Percentiles rank a stretch among this genome's conserved stretches.
Evolutionary conservation across 345 rosid species (phyloP).

Genomic region (Eucalyptus sideroxylon): DNA sequence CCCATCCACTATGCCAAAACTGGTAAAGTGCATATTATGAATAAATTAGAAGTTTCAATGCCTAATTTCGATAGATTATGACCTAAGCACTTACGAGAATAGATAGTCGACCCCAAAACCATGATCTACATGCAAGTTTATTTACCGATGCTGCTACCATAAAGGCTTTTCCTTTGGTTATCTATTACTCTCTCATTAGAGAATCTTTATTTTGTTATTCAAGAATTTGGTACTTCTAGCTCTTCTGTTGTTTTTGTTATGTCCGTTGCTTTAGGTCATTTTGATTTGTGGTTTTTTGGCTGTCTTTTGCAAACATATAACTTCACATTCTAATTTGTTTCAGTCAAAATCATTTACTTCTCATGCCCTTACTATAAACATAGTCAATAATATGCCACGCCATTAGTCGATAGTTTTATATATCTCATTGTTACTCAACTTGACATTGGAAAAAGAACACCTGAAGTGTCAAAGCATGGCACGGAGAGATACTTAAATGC

Average conservation of each 20-base stretch:
- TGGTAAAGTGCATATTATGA: not conserved
- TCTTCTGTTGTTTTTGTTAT: not conserved
- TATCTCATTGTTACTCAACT: not conserved
- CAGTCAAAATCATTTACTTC: not conserved
- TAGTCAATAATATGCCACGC: fast-evolving
- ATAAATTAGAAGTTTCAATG: not conserved
- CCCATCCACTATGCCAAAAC: not conserved
- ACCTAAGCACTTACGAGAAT: not conserved
- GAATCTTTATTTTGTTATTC: not conserved
- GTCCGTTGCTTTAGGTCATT: not conserved
- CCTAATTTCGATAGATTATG: not conserved
- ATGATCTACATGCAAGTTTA: not conserved
- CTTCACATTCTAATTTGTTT: not conserved
- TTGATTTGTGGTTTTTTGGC: too few relatives aligned
- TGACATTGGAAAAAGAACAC: too few relatives aligned
- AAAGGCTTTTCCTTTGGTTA: not conserved
- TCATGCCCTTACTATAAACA: not conserved
- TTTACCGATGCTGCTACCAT: fast-evolving
- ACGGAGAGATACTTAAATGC: fast-evolving
- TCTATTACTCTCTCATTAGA: too few relatives aligned
- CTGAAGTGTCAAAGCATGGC: fast-evolving
- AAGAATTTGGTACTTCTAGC: not conserved
- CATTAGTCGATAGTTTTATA: not conserved
- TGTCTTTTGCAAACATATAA: not conserved
- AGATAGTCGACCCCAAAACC: not conserved